Conservation (phyloP, 2,329 filamentous ascomycete species). For the Endoconidiophora polonica region DNA sequence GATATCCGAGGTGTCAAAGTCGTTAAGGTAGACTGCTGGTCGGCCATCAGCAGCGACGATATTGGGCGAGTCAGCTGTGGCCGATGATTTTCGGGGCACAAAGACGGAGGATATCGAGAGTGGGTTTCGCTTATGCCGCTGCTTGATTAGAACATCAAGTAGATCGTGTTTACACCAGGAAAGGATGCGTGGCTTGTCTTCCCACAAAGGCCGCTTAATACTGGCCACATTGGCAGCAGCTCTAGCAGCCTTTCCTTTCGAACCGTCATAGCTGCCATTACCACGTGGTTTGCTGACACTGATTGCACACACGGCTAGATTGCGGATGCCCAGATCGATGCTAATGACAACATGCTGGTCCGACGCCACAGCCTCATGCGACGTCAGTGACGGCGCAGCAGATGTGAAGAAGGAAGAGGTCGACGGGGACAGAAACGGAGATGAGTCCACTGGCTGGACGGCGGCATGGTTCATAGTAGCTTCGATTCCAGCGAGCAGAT, state of each 20-base stretch:
- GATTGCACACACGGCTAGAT: constrained; percentile 8
- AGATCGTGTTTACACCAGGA: constrained; percentile 7
- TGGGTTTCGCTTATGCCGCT: background rate
- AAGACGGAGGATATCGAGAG: background rate
- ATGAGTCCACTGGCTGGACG: background rate
- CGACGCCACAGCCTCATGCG: background rate
- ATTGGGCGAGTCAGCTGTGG: background rate
- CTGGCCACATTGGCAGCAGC: background rate
- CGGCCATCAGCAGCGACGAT: background rate
- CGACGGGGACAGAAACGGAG: background rate
- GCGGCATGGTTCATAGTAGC: background rate
- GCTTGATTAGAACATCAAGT: background rate
- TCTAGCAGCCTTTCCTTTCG: background rate
- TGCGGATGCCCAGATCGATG: constrained; percentile 11
- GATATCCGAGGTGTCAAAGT: constrained; percentile 6
- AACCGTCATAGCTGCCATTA: background rate
- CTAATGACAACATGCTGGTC: background rate
- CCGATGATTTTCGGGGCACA: background rate
- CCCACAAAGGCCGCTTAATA: constrained; percentile 4
- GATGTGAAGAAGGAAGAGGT: background rate
- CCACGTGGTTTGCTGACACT: background rate
- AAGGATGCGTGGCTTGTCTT: background rate
- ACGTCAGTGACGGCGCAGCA: background rate
- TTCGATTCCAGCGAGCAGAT: background rate
- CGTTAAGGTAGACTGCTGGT: background rate